phyloP scores from a whole-genome alignment of 2,329 filamentous ascomycete species.

The Venturiaceae sp. region DNA sequence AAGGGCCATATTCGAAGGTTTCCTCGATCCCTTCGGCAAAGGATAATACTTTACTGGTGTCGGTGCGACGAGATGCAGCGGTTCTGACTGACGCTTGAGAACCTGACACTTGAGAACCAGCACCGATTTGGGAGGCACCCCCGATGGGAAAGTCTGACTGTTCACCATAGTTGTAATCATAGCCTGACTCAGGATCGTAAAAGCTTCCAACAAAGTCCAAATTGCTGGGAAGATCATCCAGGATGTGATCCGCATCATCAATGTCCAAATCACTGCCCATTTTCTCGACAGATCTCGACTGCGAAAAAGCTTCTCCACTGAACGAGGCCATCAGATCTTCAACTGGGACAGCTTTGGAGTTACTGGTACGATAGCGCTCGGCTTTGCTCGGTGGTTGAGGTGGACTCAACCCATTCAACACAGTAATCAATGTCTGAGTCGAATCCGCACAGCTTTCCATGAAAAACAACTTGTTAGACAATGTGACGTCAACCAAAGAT shows the following conservation, averaged over 20 bases:
- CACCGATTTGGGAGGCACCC: not conserved
- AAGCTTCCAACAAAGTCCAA: conserved; percentile 45
- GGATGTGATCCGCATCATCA: conserved; percentile 26
- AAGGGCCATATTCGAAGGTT: conserved; percentile 41
- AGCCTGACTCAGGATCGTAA: conserved; percentile 30
- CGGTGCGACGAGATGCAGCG: not conserved
- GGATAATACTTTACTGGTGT: conserved; percentile 5
- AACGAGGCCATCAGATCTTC: conserved; percentile 86
- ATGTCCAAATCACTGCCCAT: conserved; percentile 21
- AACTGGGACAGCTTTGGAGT: conserved; percentile 64
- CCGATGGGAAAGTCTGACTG: not conserved
- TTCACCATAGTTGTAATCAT: not conserved
- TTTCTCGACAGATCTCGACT: conserved; percentile 51
- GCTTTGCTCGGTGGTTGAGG: conserved; percentile 74
- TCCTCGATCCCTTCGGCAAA: conserved; percentile 44
- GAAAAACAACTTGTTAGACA: conserved; percentile 78
- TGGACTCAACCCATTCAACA: conserved; percentile 71
- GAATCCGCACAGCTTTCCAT: conserved; percentile 96
- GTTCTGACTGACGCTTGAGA: not conserved
- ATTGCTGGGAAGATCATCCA: conserved; percentile 29
- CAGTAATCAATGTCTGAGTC: conserved; percentile 77
- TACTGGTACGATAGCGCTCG: conserved; percentile 74
- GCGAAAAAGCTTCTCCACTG: conserved; percentile 71
- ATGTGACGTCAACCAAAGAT: conserved; percentile 65
- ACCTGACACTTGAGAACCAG: not conserved